Evolutionary conservation across 768 basidiomycete species (phyloP), one percentile per base, ranked within the genome.

Genomic region (Hericium rajendrae): DNA sequence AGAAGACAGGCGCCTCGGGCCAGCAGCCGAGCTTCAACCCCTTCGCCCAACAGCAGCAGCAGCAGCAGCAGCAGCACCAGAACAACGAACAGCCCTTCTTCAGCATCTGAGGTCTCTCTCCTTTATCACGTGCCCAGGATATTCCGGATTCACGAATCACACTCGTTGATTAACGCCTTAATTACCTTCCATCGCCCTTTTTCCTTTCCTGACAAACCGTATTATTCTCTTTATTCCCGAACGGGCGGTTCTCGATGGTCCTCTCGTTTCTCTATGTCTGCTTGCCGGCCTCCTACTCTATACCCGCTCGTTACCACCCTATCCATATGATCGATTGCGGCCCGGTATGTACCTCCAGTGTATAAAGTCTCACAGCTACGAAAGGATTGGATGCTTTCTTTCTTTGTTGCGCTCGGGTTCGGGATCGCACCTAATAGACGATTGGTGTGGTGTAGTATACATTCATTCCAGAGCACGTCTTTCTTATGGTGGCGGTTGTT

Each of bases 11-110:
- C 51, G 68, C 60, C 64, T 67, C 43, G n/a, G 22, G 46, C 50
- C 67, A 59, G 51, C 66, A 62, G 60, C 63, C 53, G 24, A 68
- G 67, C 12, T 77, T 80, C 68, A 90, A 86, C 66, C 87, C 88
- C 1, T 90, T 90, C 68, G 77, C 83, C 51, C 73, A 76, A 55
- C 81, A 79, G 60, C 76, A 78, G 56, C 82, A 84, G 66, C 76
- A 79, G 65, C 76, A 79, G 52, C 71, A 81, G 57, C 77, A 78
- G 64, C 70, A 73, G 58, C 77, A 79, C 58, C 68, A 71, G 58
- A 18, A 51, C 20, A 62, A 51, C 55, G 62, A 48, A 50, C 69
- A 72, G 16, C 70, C 71, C 1, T 72, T 72, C 63, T 72, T 72
- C 59, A 67, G 66, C 6, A 66, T 72, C 59, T 71, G 51, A 54